Conservation (phyloP, 805 yeast genomes). For the Kodamaea fukazawae region DNA sequence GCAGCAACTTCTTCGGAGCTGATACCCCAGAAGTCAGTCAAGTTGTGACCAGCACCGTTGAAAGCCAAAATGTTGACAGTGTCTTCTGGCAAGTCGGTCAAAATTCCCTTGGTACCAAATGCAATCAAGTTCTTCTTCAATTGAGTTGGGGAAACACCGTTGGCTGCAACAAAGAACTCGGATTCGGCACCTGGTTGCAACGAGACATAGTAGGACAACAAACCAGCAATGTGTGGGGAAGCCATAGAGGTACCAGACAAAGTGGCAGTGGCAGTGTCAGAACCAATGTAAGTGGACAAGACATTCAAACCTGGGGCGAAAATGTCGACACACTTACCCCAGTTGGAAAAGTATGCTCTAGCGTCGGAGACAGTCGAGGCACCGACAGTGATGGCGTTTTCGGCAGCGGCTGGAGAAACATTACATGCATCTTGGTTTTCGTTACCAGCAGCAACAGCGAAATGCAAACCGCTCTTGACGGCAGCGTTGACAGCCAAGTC, state of each 20-base stretch:
- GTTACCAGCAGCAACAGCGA: constrained; percentile 65
- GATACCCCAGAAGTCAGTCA: constrained; percentile 49
- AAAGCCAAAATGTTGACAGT: constrained; percentile 58
- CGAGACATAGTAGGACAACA: constrained; percentile 54
- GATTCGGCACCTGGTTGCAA: constrained; percentile 52
- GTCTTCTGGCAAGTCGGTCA: constrained; percentile 43
- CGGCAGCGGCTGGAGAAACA: constrained; percentile 61
- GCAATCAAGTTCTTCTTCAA: constrained; percentile 52
- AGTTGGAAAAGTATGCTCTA: constrained; percentile 53
- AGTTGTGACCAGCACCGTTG: constrained; percentile 59
- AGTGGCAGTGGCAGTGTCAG: constrained; percentile 47
- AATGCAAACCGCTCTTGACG: constrained; percentile 52
- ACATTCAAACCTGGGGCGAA: constrained; percentile 58
- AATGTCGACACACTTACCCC: constrained; percentile 51
- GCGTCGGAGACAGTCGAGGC: constrained; percentile 45
- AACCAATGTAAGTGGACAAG: constrained; percentile 54
- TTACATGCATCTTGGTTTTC: constrained; percentile 60
- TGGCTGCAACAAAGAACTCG: constrained; percentile 40
- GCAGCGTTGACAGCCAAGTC: constrained; percentile 61
- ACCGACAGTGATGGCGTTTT: constrained; percentile 52
- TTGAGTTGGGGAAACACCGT: constrained; percentile 49
- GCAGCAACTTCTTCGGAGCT: constrained; percentile 10
- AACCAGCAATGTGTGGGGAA: constrained; percentile 57
- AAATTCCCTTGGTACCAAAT: constrained; percentile 48
- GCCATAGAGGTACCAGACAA: constrained; percentile 67